phyloP scores from a whole-genome alignment of 768 basidiomycete genomes.

The Xerocomellus dryophilus region DNA sequence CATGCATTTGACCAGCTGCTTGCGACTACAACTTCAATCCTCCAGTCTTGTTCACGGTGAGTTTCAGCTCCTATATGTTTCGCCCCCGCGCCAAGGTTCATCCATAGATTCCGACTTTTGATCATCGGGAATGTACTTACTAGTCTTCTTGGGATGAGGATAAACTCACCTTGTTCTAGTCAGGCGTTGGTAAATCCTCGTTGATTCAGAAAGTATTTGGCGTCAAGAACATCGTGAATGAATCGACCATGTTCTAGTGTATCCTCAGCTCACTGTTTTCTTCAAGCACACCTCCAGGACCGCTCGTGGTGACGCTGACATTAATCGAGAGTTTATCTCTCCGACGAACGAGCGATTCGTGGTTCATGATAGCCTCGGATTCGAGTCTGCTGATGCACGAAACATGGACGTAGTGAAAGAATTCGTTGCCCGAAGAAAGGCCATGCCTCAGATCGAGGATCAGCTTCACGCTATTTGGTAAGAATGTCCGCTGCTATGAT shows the following conservation, averaged over 20 bases:
- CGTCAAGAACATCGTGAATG: conserved; percentile 9
- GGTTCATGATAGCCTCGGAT: conserved; percentile 18
- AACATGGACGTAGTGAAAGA: conserved; percentile 3
- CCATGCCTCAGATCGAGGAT: not conserved
- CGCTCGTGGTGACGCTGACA: conserved; percentile 7
- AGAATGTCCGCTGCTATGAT: not conserved
- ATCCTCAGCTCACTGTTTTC: not conserved
- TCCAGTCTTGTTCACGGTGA: conserved; percentile 13
- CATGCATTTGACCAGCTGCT: conserved; percentile 2
- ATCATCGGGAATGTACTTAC: conserved; percentile 14
- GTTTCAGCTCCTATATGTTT: not conserved
- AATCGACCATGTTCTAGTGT: not conserved
- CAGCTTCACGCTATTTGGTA: conserved; percentile 18
- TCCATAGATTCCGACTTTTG: conserved; percentile 13
- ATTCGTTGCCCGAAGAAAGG: conserved; percentile 5
- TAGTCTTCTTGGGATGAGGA: not conserved
- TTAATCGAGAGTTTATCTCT: conserved; percentile 15
- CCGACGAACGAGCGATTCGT: conserved; percentile 13
- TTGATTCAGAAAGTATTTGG: conserved; percentile 14
- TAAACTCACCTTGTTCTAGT: conserved; percentile 2
- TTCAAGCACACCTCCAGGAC: conserved; percentile 1
- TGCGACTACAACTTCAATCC: conserved; percentile 7
- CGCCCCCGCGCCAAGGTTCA: not conserved
- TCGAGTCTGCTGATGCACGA: conserved; percentile 10
- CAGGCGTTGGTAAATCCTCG: conserved; percentile 16